Conservation (phyloP, 2,329 filamentous ascomycete genomes). For the Ustulina deusta region DNA sequence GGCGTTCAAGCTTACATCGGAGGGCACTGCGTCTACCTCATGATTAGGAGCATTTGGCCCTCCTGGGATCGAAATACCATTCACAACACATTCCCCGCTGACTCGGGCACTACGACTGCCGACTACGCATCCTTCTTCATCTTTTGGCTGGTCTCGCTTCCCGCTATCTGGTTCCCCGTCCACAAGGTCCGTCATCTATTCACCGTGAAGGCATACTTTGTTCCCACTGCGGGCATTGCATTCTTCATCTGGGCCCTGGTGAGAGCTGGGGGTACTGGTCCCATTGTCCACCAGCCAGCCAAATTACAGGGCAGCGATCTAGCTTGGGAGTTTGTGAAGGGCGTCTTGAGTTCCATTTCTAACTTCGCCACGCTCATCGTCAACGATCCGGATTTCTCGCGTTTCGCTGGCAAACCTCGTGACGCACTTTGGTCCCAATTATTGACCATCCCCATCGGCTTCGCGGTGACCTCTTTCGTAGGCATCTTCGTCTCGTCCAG, state of each 20-base stretch:
- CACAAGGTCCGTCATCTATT: slow-evolving; percentile 91
- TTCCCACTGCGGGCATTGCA: slow-evolving; percentile 83
- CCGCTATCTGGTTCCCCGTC: slow-evolving; percentile 89
- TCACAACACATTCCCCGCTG: slow-evolving; percentile 73
- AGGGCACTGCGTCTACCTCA: slow-evolving; percentile 84
- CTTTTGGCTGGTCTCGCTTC: slow-evolving; percentile 84
- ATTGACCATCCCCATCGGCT: slow-evolving; percentile 76
- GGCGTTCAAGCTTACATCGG: slow-evolving; percentile 89
- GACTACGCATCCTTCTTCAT: slow-evolving; percentile 86
- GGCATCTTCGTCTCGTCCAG: slow-evolving; percentile 83
- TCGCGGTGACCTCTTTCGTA: slow-evolving; percentile 84
- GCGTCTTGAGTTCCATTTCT: slow-evolving; percentile 88
- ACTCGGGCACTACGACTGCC: slow-evolving; percentile 78
- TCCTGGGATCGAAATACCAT: slow-evolving; percentile 70
- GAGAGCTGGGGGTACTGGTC: slow-evolving; percentile 83
- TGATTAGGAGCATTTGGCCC: slow-evolving; percentile 88
- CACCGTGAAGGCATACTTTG: slow-evolving; percentile 88
- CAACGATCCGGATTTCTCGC: slow-evolving; percentile 85
- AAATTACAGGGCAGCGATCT: slow-evolving; percentile 74
- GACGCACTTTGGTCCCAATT: slow-evolving; percentile 87
- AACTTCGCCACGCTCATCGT: slow-evolving; percentile 92
- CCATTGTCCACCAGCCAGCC: slow-evolving; percentile 78
- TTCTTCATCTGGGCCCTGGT: slow-evolving; percentile 91
- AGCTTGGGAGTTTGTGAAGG: slow-evolving; percentile 84
- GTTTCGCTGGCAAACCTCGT: slow-evolving; percentile 80